Percentiles rank a stretch among this genome's conserved stretches.
Evolutionary conservation across 345 rosid species (phyloP).

Genomic region (Hibiscus syriacus): DNA sequence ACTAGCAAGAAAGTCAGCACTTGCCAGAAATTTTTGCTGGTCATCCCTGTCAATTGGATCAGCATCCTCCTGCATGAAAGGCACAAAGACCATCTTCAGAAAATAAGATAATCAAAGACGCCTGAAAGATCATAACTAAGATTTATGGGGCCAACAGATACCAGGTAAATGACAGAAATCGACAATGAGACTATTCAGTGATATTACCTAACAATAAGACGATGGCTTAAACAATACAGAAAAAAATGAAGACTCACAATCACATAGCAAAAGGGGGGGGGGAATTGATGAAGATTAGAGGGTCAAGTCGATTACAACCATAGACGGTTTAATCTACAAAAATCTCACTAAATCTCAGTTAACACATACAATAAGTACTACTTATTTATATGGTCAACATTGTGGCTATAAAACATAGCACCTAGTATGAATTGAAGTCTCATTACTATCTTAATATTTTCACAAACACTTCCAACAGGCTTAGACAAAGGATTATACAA

Average conservation of each 20-base stretch:
- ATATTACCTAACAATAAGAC: neutral
- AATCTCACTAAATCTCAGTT: neutral
- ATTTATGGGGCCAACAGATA: neutral
- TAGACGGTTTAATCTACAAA: neutral
- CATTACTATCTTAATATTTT: neutral
- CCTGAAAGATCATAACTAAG: neutral
- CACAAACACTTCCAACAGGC: neutral
- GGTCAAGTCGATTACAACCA: neutral
- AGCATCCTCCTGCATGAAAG: constrained; percentile 52
- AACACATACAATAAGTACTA: neutral
- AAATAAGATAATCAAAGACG: neutral
- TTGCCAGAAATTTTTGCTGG: constrained; percentile 65
- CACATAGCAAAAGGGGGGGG: neutral
- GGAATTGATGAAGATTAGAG: neutral
- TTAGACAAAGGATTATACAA: neutral
- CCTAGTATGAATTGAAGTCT: neutral
- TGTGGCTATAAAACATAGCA: neutral
- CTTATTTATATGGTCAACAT: neutral
- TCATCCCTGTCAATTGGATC: constrained; percentile 70
- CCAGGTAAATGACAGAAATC: neutral
- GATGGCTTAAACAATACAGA: neutral
- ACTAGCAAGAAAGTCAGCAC: constrained; percentile 75
- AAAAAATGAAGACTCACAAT: neutral
- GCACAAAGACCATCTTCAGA: constrained; percentile 1
- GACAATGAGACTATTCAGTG: neutral